Evolutionary conservation across 2,329 filamentous ascomycete species (phyloP), one percentile per base, ranked within the genome.

Genomic region (Penicillium sp.): DNA sequence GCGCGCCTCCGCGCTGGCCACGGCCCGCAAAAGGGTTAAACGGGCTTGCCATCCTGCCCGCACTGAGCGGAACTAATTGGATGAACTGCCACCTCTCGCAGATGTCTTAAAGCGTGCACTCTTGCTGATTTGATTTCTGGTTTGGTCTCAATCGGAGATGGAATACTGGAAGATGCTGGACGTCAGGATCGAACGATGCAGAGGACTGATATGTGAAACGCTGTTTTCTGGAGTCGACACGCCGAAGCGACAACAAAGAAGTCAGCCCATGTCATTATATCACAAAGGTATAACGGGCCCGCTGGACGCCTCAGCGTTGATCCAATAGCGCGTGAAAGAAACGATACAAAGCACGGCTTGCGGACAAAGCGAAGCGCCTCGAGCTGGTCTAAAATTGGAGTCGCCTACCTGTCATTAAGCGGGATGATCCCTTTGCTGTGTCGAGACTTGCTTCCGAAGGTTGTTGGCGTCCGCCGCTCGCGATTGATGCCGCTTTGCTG

Each of bases 21-120:
- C 63, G 61, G 47, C 57, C 59, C n/a, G 16, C 53, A 58, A 69
- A 70, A 42, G 67, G 63, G 52, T 66, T 70, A 40, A 67, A 61
- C 39, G 67, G 64, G 55, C 62, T 62, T 56, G 67, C 64, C 70
- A 72, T 72, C 50, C 59, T 70, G 62, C 40, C 60, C 65, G 63
- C 58, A 43, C 52, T 54, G 45, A 64, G 63, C 63, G 60, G 57
- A 49, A 54, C 48, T 56, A 47, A 59, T 56, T 55, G 58, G 55
- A 59, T 53, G 49, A 52, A 52, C 61, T 56, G 24, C 48, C 50
- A 48, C 52, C 64, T 59, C 46, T 44, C 43, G 47, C 16, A 53
- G 16, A 3, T 11, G 14, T 18, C 36, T 10, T 38, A 13, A 27
- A 21, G 10, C 31, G 47, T 7, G 14, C 36, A 29, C 22, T 56